Conservation (phyloP, 768 basidiomycete genomes). For the Xerocomellus intermedius region DNA sequence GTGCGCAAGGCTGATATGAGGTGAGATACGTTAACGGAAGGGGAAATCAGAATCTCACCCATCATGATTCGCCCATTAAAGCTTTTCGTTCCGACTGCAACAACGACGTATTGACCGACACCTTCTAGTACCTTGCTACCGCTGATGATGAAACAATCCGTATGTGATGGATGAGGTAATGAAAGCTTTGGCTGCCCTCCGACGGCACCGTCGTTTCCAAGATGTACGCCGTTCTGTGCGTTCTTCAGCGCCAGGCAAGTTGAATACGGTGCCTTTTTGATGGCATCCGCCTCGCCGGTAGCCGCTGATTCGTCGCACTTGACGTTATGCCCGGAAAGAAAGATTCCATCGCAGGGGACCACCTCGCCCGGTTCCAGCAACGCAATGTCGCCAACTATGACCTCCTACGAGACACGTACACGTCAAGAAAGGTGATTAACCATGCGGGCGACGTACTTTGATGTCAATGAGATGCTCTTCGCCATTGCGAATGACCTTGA, state of each 20-base stretch:
- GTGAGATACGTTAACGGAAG: not conserved
- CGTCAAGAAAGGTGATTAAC: slow-evolving; percentile 3
- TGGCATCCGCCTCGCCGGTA: slow-evolving; percentile 95
- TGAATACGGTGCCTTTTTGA: slow-evolving; percentile 80
- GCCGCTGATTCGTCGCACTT: slow-evolving; percentile 95
- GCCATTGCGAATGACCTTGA: slow-evolving; percentile 79
- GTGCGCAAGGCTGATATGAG: slow-evolving; percentile 68
- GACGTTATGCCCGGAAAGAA: slow-evolving; percentile 89
- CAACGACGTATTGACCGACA: slow-evolving; percentile 88
- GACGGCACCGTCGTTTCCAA: slow-evolving; percentile 23
- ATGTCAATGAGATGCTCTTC: slow-evolving; percentile 74
- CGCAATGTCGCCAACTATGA: slow-evolving; percentile 92
- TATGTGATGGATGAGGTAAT: slow-evolving; percentile 44
- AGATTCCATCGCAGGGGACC: slow-evolving; percentile 93
- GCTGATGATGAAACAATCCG: slow-evolving; percentile 88
- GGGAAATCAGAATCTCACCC: slow-evolving; percentile 46
- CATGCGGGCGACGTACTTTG: slow-evolving; percentile 50
- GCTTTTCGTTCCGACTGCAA: slow-evolving; percentile 87
- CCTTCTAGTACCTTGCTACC: slow-evolving; percentile 95
- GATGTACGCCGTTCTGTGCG: slow-evolving; percentile 23
- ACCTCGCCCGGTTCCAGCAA: slow-evolving; percentile 94
- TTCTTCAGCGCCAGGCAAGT: slow-evolving; percentile 60
- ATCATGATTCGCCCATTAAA: slow-evolving; percentile 99
- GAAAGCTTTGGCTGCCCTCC: slow-evolving; percentile 19
- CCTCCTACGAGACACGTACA: slow-evolving; percentile 51